Conservation (phyloP, 768 basidiomycete genomes). For the Vararia minispora region DNA sequence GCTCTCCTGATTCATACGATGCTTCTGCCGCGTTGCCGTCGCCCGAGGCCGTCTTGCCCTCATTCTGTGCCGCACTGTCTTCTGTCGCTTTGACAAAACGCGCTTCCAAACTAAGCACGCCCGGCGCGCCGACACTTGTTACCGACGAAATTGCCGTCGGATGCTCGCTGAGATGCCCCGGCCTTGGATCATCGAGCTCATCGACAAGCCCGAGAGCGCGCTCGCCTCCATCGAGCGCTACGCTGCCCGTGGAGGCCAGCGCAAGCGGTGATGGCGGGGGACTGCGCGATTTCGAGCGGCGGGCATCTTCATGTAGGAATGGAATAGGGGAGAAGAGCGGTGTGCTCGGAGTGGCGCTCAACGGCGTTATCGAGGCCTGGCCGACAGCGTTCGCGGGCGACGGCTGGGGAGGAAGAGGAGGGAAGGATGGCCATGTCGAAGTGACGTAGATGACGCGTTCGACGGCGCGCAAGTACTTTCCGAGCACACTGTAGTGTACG, state of each 20-base stretch:
- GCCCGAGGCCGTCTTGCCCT: too few relatives aligned
- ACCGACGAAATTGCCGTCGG: conserved; percentile 59
- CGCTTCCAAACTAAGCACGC: conserved; percentile 44
- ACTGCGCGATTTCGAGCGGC: conserved; percentile 68
- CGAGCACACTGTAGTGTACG: conserved; percentile 62
- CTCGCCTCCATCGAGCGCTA: conserved; percentile 26
- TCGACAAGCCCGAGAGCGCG: conserved; percentile 71
- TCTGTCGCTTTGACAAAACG: conserved; percentile 48
- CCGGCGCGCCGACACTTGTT: conserved; percentile 36
- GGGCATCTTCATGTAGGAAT: conserved; percentile 75
- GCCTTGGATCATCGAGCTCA: conserved; percentile 74
- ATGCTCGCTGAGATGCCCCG: conserved; percentile 76
- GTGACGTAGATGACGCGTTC: conserved; percentile 79
- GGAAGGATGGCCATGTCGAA: conserved; percentile 66
- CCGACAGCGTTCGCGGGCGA: conserved; percentile 16
- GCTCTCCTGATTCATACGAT: conserved; percentile 1
- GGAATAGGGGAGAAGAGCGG: conserved; percentile 84
- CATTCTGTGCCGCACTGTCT: conserved; percentile 18
- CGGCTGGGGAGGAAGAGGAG: conserved; percentile 36
- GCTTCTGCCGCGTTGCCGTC: too few relatives aligned
- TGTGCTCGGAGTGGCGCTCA: conserved; percentile 55
- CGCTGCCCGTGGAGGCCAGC: conserved; percentile 27
- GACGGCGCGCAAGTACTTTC: conserved; percentile 83
- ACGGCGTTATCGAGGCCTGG: conserved; percentile 31
- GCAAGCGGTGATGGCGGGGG: conserved; percentile 67